A percentile compares a stretch with the other conserved stretches of the same genome.
These are phyloP conservation scores for Odontarrhena argentea DNA, from an alignment of 345 rosid genomes.

Conservation along the genomic window DNA sequence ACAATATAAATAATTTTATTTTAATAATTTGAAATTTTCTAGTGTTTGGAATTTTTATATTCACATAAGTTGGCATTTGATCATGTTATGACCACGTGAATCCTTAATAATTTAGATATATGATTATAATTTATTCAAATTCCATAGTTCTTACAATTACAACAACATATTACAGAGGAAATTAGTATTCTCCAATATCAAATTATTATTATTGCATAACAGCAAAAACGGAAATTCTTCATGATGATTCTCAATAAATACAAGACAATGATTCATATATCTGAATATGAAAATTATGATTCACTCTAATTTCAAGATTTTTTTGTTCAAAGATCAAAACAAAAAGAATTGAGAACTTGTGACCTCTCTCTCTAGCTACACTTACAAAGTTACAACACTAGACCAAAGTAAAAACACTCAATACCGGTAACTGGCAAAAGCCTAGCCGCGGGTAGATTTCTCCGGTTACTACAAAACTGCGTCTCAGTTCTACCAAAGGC, in stretches of 20 bases:
- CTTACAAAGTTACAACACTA: constrained; percentile 18
- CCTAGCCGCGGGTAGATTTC: constrained; percentile 5
- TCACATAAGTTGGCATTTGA: not conserved
- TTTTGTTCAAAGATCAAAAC: constrained; percentile 17
- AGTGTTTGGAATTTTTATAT: not conserved
- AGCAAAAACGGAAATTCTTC: not conserved
- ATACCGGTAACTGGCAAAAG: constrained; percentile 13
- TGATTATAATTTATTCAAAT: not conserved
- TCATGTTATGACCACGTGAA: constrained; percentile 23
- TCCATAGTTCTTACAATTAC: not conserved
- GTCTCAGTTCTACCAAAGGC: constrained; percentile 28
- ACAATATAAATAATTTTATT: not conserved
- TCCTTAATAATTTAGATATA: constrained; percentile 11
- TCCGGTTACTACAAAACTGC: constrained; percentile 30
- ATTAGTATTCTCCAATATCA: not conserved
- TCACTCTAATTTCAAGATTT: constrained; percentile 16
- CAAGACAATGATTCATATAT: constrained; percentile 10
- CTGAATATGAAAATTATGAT: constrained; percentile 1
- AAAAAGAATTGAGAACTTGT: constrained; percentile 29
- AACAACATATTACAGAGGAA: not conserved
- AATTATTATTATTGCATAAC: not conserved
- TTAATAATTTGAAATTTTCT: not conserved
- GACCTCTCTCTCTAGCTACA: constrained; percentile 32
- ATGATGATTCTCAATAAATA: not conserved
- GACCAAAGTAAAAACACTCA: constrained; percentile 26